A percentile compares a stretch with the other conserved stretches of the same genome.
Conservation (phyloP, 441 rosid genomes). For the Corymbia citriodora region DNA sequence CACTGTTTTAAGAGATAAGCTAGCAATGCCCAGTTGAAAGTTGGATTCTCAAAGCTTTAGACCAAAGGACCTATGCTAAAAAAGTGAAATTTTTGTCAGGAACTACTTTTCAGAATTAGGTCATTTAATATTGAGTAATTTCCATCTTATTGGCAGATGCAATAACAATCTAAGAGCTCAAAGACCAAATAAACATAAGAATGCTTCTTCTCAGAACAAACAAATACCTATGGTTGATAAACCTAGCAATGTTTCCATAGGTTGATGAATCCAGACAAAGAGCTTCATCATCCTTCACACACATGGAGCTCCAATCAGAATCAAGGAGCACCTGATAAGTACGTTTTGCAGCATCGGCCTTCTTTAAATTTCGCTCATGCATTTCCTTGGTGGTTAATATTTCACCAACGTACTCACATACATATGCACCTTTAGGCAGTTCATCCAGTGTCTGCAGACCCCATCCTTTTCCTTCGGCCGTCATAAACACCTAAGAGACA, state of each 20-base stretch:
- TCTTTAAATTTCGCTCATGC: constrained; percentile 29
- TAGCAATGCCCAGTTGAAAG: neutral
- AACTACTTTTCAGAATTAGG: neutral
- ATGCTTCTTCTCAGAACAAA: neutral
- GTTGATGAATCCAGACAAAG: constrained; percentile 72
- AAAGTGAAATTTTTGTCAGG: neutral
- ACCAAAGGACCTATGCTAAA: neutral
- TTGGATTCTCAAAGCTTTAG: neutral
- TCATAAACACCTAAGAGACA: constrained; percentile 60
- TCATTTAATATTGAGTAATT: neutral
- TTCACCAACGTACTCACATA: constrained; percentile 88
- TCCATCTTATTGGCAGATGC: neutral
- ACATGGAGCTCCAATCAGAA: constrained; percentile 64
- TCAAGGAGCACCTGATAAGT: constrained; percentile 56
- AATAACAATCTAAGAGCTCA: neutral
- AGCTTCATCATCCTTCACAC: constrained; percentile 50
- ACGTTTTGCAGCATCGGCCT: constrained; percentile 9
- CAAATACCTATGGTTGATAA: constrained; percentile 83
- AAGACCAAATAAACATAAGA: neutral
- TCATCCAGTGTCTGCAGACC: constrained; percentile 80
- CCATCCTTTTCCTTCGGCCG: constrained; percentile 87
- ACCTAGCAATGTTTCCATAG: constrained; percentile 87
- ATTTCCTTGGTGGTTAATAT: constrained; percentile 67
- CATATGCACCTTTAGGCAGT: constrained; percentile 84
- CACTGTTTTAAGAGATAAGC: neutral